A percentile compares a stretch with the other conserved stretches of the same genome.
phyloP scores from a whole-genome alignment of 108 stramenopile species.

The Fragilaria crotonensis region DNA sequence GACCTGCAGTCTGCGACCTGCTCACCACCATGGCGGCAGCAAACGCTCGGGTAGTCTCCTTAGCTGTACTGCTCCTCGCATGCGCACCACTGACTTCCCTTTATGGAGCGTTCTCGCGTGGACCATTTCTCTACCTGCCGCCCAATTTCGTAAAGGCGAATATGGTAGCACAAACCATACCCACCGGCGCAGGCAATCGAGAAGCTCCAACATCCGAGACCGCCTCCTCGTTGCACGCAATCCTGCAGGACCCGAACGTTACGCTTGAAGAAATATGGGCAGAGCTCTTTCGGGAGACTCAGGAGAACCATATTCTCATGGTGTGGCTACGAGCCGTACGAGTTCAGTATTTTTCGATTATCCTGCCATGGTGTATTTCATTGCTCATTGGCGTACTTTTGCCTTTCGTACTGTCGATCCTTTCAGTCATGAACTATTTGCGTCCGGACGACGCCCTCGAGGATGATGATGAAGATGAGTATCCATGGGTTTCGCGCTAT shows the following conservation, averaged over 20 bases:
- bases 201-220: neutral
- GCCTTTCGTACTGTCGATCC: neutral
- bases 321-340: no score
- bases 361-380: neutral
- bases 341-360: neutral
- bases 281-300: constrained; percentile 1
- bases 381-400: neutral
- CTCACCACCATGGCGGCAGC: no score
- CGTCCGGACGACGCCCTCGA: neutral
- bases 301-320: no score
- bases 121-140: no score
- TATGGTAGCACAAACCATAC: no score
- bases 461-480: neutral
- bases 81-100: no score
- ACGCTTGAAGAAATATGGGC: constrained; percentile 3
- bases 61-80: no score
- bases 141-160: no score
- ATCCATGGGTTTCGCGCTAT: neutral
- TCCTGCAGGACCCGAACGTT: neutral
- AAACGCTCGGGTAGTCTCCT: no score
- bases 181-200: no score
- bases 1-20: no score
- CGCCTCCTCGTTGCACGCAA: neutral
- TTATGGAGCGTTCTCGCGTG: no score
- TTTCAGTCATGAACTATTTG: neutral